A percentile compares a stretch with the other conserved stretches of the same genome.
Evolutionary conservation across 257 asterid genomes (phyloP).

Genomic region (Euphrasia confusa): DNA sequence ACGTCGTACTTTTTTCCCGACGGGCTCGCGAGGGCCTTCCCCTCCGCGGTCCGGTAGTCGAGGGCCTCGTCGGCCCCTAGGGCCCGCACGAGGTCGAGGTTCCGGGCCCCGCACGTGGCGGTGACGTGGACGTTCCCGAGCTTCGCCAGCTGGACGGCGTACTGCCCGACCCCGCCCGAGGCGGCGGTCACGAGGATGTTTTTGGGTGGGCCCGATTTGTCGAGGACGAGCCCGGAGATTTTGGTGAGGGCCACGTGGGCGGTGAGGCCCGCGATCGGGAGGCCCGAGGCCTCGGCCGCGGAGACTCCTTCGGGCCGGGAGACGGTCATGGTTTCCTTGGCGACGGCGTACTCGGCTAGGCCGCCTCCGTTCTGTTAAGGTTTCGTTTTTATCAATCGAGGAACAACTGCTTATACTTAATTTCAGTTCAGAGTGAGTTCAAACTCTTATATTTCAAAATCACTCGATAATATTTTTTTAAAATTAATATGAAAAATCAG

Average conservation of each 20-base stretch:
- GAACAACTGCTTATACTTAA: too few species aligned
- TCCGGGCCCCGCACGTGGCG: slow-evolving; percentile 78
- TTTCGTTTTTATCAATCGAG: neutral
- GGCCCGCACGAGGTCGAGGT: slow-evolving; percentile 49
- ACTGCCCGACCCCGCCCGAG: slow-evolving; percentile 76
- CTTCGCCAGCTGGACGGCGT: slow-evolving; percentile 70
- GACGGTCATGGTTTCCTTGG: slow-evolving; percentile 46
- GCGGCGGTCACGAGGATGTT: slow-evolving; percentile 62
- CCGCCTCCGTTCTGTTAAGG: slow-evolving; percentile 56
- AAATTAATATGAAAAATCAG: too few species aligned
- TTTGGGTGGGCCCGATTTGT: slow-evolving; percentile 36
- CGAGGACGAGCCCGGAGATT: slow-evolving; percentile 41
- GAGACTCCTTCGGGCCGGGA: slow-evolving; percentile 49
- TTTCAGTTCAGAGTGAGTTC: too few species aligned
- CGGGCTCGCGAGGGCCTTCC: slow-evolving; percentile 60
- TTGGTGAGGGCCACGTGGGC: slow-evolving; percentile 48
- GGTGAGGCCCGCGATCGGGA: slow-evolving; percentile 55
- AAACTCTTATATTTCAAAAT: too few species aligned
- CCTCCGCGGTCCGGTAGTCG: slow-evolving; percentile 62
- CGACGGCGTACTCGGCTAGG: slow-evolving; percentile 53
- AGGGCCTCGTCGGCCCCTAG: slow-evolving; percentile 78
- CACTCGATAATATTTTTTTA: too few species aligned
- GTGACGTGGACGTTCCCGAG: slow-evolving; percentile 68
- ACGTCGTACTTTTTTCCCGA: slow-evolving; percentile 58
- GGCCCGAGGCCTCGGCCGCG: slow-evolving; percentile 53